Conservation (phyloP, 352 stramenopile genomes). For the Globisporangium alternatum region DNA sequence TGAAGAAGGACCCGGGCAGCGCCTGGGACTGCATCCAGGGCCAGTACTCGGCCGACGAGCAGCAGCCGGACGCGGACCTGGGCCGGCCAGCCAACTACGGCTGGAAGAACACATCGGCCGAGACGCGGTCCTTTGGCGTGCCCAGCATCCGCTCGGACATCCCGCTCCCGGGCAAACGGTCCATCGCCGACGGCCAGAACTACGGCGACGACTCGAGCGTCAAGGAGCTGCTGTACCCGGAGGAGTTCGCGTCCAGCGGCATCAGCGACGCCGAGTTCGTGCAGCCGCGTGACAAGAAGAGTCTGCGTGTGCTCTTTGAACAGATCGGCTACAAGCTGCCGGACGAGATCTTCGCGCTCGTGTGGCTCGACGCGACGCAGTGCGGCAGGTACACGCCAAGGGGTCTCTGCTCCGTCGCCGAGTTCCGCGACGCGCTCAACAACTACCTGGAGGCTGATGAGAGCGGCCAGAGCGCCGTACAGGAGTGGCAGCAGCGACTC, state of each 20-base stretch:
- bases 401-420: conserved; percentile 50
- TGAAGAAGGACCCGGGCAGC: conserved; percentile 44
- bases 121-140: conserved; percentile 69
- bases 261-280: conserved; percentile 85
- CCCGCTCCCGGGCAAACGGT: conserved; percentile 54
- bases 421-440: conserved; percentile 77
- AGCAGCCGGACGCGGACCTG: conserved; percentile 81
- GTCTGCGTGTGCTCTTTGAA: conserved; percentile 65
- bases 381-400: conserved; percentile 39
- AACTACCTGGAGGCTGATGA: conserved; percentile 57
- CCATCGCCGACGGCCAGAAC: conserved; percentile 89
- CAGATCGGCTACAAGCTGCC: conserved; percentile 61
- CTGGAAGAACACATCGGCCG: conserved; percentile 76
- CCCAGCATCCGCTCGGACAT: conserved; percentile 89
- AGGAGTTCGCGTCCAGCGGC: conserved; percentile 75
- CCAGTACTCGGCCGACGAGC: conserved; percentile 73
- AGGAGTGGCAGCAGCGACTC: conserved; percentile 46
- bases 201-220: conserved; percentile 86
- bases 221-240: conserved; percentile 82
- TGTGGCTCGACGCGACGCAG: conserved; percentile 60
- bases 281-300: conserved; percentile 49
- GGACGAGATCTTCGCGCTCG: conserved; percentile 63
- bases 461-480: conserved; percentile 35
- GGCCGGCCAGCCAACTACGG: conserved; percentile 79
- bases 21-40: conserved; percentile 83